Evolutionary conservation across 2,329 filamentous ascomycete species (phyloP).

Genomic region (Paracoccidioides brasiliensis): DNA sequence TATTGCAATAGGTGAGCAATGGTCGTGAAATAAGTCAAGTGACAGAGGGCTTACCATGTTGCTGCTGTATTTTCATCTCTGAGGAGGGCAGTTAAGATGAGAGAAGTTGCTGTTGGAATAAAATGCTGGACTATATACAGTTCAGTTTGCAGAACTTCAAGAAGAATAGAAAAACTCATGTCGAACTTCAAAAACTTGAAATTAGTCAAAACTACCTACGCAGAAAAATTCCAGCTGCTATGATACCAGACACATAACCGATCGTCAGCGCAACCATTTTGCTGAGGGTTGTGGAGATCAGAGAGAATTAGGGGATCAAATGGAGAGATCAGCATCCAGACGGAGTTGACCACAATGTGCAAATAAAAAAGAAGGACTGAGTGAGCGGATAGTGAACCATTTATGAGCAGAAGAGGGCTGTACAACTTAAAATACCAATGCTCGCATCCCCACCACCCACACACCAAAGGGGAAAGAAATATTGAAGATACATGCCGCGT

Average conservation of each 20-base stretch:
- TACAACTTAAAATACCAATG: too few relatives aligned
- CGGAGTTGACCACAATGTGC: too few relatives aligned
- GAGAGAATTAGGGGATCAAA: background rate
- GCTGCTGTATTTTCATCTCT: conserved; percentile 23
- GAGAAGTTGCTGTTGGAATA: conserved; percentile 24
- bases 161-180: background rate
- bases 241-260: conserved; percentile 29
- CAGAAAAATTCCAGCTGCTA: conserved; percentile 26
- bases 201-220: conserved; percentile 11
- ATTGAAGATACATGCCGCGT: too few relatives aligned
- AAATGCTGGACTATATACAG: conserved; percentile 24
- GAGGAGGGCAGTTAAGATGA: conserved; percentile 26
- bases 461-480: too few relatives aligned
- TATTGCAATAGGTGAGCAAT: conserved; percentile 2
- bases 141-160: background rate
- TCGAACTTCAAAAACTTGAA: background rate
- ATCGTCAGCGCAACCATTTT: conserved; percentile 18
- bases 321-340: background rate
- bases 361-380: background rate
- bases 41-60: conserved; percentile 11
- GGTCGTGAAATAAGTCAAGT: background rate
- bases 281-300: background rate
- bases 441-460: too few relatives aligned
- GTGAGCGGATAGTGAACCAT: background rate
- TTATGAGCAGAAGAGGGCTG: too few relatives aligned